A percentile compares a stretch with the other conserved stretches of the same genome.
phyloP scores from a whole-genome alignment of 441 rosid species.

The Populus hybrid region DNA sequence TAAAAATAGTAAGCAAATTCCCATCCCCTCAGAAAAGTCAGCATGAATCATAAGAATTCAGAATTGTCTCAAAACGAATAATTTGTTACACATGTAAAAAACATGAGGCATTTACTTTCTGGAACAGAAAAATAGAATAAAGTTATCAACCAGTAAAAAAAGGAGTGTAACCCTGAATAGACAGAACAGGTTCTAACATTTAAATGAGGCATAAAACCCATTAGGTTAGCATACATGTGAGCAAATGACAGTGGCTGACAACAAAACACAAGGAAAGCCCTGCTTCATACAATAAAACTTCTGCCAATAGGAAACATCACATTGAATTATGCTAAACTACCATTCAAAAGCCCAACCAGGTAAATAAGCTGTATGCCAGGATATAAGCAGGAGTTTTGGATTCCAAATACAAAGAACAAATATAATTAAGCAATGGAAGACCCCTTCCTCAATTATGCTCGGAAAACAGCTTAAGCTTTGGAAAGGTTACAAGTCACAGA shows the following conservation, averaged over 20 bases:
- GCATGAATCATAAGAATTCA: background rate
- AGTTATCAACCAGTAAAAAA: background rate
- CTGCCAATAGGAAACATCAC: background rate
- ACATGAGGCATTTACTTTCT: background rate
- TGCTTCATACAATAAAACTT: background rate
- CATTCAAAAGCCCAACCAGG: background rate
- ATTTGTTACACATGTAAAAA: background rate
- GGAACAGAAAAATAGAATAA: background rate
- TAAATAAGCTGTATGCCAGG: background rate
- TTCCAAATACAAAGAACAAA: background rate
- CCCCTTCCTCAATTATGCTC: background rate
- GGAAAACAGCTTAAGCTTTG: background rate
- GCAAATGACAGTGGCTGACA: background rate
- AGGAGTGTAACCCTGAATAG: background rate
- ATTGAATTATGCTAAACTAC: background rate
- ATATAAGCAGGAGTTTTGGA: background rate
- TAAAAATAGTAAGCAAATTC: constrained; percentile 8
- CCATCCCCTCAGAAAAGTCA: constrained; percentile 8
- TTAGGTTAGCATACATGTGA: background rate
- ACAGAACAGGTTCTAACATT: background rate
- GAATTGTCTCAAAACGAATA: background rate
- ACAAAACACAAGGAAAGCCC: background rate
- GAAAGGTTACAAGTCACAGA: background rate
- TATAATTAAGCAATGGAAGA: background rate
- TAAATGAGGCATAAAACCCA: background rate